Evolutionary conservation across 2,329 filamentous ascomycete genomes (phyloP).

Genomic region (Malbranchea cinnamomea): DNA sequence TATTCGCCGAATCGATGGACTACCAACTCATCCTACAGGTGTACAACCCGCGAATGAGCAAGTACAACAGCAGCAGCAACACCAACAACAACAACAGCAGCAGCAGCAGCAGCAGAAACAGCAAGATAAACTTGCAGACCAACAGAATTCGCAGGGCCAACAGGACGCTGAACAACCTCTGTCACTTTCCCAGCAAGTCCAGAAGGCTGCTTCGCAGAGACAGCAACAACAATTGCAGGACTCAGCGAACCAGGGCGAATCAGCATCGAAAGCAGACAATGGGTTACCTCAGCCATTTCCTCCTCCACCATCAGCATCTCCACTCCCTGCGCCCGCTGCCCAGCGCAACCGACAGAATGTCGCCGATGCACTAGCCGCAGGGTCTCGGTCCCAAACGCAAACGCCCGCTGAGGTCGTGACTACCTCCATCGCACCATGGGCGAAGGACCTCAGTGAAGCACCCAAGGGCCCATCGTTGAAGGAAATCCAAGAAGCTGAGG

Average conservation of each 20-base stretch:
- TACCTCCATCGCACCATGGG: conserved; percentile 87
- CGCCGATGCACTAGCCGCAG: conserved; percentile 53
- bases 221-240: conserved; percentile 23
- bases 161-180: conserved; percentile 36
- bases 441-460: conserved; percentile 59
- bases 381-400: conserved; percentile 58
- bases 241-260: conserved; percentile 26
- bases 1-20: conserved; percentile 22
- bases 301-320: conserved; percentile 60
- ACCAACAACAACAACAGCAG: conserved; percentile 8
- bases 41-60: conserved; percentile 16
- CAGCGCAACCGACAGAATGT: conserved; percentile 73
- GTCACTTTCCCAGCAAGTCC: conserved; percentile 70
- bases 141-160: conserved; percentile 14
- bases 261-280: conserved; percentile 42
- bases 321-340: conserved; percentile 74
- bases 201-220: conserved; percentile 46
- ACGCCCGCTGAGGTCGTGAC: conserved; percentile 52
- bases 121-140: conserved; percentile 15
- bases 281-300: conserved; percentile 57
- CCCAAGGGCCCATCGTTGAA: conserved; percentile 82
- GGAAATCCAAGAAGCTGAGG: conserved; percentile 93
- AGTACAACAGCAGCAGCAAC: conserved; percentile 10
- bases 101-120: conserved; percentile 8
- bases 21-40: conserved; percentile 26